phyloP scores from a whole-genome alignment of 768 basidiomycete genomes.

The Boletus vermiculosoides region DNA sequence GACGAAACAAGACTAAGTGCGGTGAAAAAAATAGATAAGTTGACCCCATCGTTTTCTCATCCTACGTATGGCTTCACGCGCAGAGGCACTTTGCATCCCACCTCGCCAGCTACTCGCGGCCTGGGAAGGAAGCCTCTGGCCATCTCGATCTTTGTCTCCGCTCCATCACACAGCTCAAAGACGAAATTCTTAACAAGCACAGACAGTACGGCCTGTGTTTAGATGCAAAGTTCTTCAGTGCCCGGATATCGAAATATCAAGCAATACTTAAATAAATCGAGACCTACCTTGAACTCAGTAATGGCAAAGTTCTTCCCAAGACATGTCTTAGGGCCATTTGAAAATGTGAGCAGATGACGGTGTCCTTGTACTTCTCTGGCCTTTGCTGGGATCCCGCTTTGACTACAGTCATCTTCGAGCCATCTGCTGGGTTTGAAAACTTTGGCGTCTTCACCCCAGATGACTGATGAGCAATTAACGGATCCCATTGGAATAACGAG shows the following conservation, averaged over 20 bases:
- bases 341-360: neutral
- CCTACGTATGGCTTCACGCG: neutral
- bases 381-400: neutral
- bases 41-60: neutral
- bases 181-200: neutral
- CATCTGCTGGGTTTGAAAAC: neutral
- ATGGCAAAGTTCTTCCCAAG: neutral
- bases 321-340: neutral
- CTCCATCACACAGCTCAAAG: neutral
- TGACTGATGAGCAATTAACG: neutral
- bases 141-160: neutral
- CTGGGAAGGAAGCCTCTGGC: neutral
- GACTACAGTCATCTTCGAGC: neutral
- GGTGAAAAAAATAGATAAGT: no score
- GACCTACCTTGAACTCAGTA: neutral
- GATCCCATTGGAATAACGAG: neutral
- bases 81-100: neutral
- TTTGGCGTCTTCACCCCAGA: neutral
- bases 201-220: neutral
- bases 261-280: neutral
- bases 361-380: neutral
- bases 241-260: neutral
- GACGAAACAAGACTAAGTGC: no score
- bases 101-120: neutral
- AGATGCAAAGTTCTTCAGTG: neutral